Evolutionary conservation across 2,329 filamentous ascomycete genomes (phyloP).

Genomic region (Penicillium aurantiogriseum): DNA sequence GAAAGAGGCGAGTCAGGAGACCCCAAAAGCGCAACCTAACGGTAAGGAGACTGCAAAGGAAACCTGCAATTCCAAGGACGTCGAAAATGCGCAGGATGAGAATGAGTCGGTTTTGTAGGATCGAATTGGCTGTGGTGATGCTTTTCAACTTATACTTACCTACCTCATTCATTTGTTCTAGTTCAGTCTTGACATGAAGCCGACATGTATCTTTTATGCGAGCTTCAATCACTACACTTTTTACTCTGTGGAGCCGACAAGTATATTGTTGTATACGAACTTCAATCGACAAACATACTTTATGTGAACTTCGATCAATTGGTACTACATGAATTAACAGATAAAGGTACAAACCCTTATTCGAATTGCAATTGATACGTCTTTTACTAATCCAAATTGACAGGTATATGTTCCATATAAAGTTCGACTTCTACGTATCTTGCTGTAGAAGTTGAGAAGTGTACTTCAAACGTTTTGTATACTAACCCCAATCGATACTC

Average conservation of each 20-base stretch:
- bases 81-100: background rate
- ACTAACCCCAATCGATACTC: background rate
- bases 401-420: background rate
- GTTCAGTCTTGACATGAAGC: background rate
- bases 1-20: conserved; percentile 26
- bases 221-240: background rate
- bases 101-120: conserved; percentile 1
- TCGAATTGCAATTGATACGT: background rate
- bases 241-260: background rate
- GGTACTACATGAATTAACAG: background rate
- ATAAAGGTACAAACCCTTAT: background rate
- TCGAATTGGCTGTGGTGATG: background rate
- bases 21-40: conserved; percentile 9
- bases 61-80: background rate
- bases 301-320: background rate
- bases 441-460: background rate
- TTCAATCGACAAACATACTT: background rate
- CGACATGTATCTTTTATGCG: background rate
- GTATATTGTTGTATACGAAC: background rate
- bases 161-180: background rate
- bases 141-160: background rate
- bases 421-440: background rate
- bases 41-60: conserved; percentile 23
- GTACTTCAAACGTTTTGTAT: background rate
- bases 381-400: background rate